Base-by-base conservation (phyloP, 768 basidiomycete species). In the Lactifluus pinguis region DNA sequence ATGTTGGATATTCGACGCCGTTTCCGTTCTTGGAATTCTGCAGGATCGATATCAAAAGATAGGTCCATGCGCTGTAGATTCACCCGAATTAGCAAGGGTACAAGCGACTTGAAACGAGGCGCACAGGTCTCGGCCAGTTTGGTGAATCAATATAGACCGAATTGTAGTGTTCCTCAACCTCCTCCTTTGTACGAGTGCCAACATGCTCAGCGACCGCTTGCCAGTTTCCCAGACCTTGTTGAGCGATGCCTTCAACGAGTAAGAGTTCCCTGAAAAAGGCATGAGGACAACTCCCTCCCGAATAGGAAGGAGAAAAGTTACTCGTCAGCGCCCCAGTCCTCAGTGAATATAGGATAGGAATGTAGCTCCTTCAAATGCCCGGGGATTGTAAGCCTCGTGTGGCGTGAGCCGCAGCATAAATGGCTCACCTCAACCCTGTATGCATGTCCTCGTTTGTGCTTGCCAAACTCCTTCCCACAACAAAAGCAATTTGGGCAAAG, bases 321-420 rank as follows among this genome's bases (percentile, higher is more conserved):
- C 92, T 99, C 95, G 72, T 98, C 95, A 9, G 95, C 95, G 42
- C 94, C 95, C 97, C 95, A 98, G 71, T 95, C 92, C 58, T 87
- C 84, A 8, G 86, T 80, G 68, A 97, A 95, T 68, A 99, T 97
- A 3, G 95, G 97, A 73, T 95, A 92, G 8, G 95, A 93, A 71
- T 97, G 92, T 68, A 95, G 81, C 76, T 97, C 95, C 94, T 95
- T 70, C 11, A 54, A 17, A 21, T 44, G 9, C 50, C 36, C 19
- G 25, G 25, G 54, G 15, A 45, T 39, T 36, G n/a, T 59, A 39
- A 69, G 68, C 64, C 32, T 56, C 59, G 30, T 53, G 29, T 47
- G 10, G 30, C 8, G 39, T 34, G 38, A 9, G 52, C 30, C 25
- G 25, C 29, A 25, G 49, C 15, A 38, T 14, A 44, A 55, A 30